Percentiles rank a stretch among this genome's conserved stretches.
phyloP scores from a whole-genome alignment of 495 filamentous ascomycete species.

The Cercophora samala region DNA sequence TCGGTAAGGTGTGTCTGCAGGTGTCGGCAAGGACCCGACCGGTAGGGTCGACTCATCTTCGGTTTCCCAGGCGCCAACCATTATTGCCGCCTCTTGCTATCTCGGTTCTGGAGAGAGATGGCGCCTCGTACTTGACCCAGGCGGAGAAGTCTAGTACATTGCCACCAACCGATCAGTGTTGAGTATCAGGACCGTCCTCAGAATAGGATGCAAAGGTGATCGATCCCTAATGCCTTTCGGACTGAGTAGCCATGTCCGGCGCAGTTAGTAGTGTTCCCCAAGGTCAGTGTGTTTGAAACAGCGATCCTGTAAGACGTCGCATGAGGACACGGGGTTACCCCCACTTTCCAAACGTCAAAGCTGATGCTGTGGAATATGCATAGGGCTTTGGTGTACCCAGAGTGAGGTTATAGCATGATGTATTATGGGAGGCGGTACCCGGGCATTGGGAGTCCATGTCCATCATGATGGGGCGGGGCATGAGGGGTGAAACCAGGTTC shows the following conservation, averaged over 20 bases:
- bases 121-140: slow-evolving; percentile 16
- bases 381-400: not conserved
- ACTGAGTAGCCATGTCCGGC: not conserved
- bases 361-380: not conserved
- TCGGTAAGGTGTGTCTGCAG: slow-evolving; percentile 63
- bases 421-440: not conserved
- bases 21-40: slow-evolving; percentile 59
- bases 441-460: slow-evolving; percentile 13
- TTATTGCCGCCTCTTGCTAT: slow-evolving; percentile 10
- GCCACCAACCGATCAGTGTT: slow-evolving; percentile 7
- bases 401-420: not conserved
- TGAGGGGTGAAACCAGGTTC: slow-evolving; percentile 22
- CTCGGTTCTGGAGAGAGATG: slow-evolving; percentile 5
- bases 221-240: not conserved
- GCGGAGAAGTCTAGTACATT: slow-evolving; percentile 21
- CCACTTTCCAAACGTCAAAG: not conserved
- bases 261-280: not conserved
- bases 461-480: slow-evolving; percentile 7
- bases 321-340: not conserved
- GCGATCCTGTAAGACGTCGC: slow-evolving; percentile 9
- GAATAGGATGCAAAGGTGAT: slow-evolving; percentile 8
- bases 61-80: slow-evolving; percentile 53
- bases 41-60: slow-evolving; percentile 52
- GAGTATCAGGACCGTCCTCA: not conserved
- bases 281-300: slow-evolving; percentile 6